Evolutionary conservation across 2,329 filamentous ascomycete species (phyloP).

Genomic region (Talaromyces sp.): DNA sequence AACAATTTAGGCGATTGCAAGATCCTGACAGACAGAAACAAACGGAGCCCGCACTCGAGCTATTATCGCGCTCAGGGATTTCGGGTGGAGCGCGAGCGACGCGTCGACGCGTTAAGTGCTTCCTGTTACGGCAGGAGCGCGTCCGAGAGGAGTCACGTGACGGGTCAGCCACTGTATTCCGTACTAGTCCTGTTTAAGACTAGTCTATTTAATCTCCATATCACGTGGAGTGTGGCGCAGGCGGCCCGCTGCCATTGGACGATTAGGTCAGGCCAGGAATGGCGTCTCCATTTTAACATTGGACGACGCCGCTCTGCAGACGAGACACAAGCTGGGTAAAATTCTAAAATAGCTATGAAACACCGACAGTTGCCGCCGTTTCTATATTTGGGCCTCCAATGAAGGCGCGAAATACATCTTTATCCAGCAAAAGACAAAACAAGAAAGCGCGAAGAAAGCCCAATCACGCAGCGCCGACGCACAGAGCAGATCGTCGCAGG

Average conservation of each 20-base stretch:
- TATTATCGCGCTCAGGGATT: conserved; percentile 4
- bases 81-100: conserved; percentile 8
- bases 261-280: not conserved
- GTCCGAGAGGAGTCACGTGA: not conserved
- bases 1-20: not conserved
- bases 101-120: conserved; percentile 21
- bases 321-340: not conserved
- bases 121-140: conserved; percentile 15
- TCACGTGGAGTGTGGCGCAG: not conserved
- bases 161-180: not conserved
- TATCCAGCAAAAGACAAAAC: not conserved
- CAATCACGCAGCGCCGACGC: conserved; percentile 9
- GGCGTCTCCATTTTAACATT: not conserved
- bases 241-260: not conserved
- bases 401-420: not conserved
- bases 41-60: not conserved
- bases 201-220: not conserved
- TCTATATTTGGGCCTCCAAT: not conserved
- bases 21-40: not conserved
- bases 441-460: conserved; percentile 1
- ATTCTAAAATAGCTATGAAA: not conserved
- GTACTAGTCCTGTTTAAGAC: not conserved
- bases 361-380: not conserved
- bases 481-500: not conserved
- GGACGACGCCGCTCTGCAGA: not conserved